These are phyloP conservation scores for Backusella parvicylindrica DNA, from an alignment of 192 early-diverging fungal genomes.

Conservation along the genomic window DNA sequence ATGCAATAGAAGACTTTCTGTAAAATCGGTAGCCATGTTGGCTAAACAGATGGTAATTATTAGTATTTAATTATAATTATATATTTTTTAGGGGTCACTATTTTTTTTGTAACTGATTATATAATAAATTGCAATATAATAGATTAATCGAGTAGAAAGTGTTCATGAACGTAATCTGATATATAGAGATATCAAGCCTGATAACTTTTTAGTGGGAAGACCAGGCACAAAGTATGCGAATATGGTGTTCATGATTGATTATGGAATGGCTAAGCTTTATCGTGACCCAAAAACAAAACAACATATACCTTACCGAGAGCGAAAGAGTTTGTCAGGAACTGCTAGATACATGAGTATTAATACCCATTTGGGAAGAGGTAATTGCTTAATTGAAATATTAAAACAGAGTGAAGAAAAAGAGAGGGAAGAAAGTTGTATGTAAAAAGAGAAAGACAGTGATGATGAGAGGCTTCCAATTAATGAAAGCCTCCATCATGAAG, in stretches of 20 bases:
- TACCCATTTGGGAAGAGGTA: conserved; percentile 92
- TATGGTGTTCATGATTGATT: conserved; percentile 88
- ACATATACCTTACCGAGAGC: conserved; percentile 97
- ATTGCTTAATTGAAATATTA: not conserved
- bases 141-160: conserved; percentile 78
- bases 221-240: conserved; percentile 60
- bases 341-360: conserved; percentile 98
- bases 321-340: conserved; percentile 91
- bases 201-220: conserved; percentile 95
- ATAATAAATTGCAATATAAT: not conserved
- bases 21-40: conserved; percentile 93
- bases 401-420: not conserved
- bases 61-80: not conserved
- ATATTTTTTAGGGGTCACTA: not conserved
- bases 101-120: not conserved
- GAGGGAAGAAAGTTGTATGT: no score
- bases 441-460: no score
- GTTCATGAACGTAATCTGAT: conserved; percentile 94
- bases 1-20: conserved; percentile 84
- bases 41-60: conserved; percentile 87
- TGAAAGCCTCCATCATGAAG: not conserved
- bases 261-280: conserved; percentile 99
- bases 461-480: not conserved
- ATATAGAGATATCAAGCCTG: conserved; percentile 98
- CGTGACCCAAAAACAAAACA: conserved; percentile 93